Percentiles rank a stretch among this genome's conserved stretches.
Evolutionary conservation across 345 rosid genomes (phyloP).

Genomic region (Mangifera indica): DNA sequence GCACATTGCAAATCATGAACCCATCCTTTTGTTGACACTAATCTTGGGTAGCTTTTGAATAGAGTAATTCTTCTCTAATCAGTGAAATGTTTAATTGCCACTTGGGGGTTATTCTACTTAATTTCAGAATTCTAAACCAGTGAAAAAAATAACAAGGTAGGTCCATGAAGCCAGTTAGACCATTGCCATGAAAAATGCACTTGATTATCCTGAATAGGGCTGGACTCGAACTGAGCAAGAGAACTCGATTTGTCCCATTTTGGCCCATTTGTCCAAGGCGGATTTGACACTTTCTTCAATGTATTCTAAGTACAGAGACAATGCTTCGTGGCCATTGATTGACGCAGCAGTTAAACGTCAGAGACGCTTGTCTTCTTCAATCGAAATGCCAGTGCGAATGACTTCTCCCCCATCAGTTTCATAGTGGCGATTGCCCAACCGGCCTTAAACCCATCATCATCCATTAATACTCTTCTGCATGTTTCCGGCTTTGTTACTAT

Average conservation of each 20-base stretch:
- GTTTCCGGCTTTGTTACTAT: conserved; percentile 73
- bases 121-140: too few species aligned
- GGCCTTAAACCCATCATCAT: conserved; percentile 61
- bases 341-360: conserved; percentile 72
- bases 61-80: too few species aligned
- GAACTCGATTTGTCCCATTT: conserved; percentile 64
- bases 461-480: conserved; percentile 52
- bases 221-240: conserved; percentile 77
- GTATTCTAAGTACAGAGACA: conserved; percentile 52
- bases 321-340: conserved; percentile 77
- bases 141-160: too few species aligned
- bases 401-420: conserved; percentile 71
- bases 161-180: too few species aligned
- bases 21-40: too few species aligned
- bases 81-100: too few species aligned
- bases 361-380: conserved; percentile 84
- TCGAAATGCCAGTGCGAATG: conserved; percentile 64
- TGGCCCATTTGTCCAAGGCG: conserved; percentile 62
- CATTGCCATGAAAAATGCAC: conserved; percentile 73
- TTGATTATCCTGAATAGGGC: conserved; percentile 70
- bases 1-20: too few species aligned
- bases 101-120: too few species aligned
- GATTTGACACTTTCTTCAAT: conserved; percentile 61
- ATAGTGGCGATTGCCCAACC: conserved; percentile 79
- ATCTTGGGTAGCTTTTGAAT: too few species aligned